Base-by-base conservation (phyloP, 768 basidiomycete species). In the Auricularia sp. region DNA sequence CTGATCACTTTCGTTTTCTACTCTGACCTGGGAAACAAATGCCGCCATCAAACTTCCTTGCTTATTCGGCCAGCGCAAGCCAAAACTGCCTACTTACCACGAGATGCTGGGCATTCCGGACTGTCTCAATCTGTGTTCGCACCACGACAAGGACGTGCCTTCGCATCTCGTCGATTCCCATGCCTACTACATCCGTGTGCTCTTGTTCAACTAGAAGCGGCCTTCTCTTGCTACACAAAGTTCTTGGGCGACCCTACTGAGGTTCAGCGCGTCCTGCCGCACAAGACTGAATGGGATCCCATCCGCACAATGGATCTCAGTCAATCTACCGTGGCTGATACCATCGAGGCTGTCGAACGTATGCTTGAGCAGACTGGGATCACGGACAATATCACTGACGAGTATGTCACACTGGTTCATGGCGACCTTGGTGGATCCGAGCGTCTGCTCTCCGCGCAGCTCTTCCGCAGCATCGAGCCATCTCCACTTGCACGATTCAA, bases 391-490 rank as follows among this genome's bases (percentile, higher is more conserved):
- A 51, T 16, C 16, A 51, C 69, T 2, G 10, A 33, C 0, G 69
- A 73, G 39, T 29, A 63, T 44, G 66, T 72, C 0, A 65, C 74
- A 14, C 67, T 75, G 0, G 18, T 75, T 1, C 66, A 58, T 56
- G 75, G 75, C 7, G 75, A 77, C 66, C 69, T 77, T 5, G 65
- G 70, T 0, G 75, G 74, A 1, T 66, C 63, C 1, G 68, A 76
- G 54, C 71, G 68, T 14, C 56, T 74, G 18, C 56, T 62, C n/a
- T n/a, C 34, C 29, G 36, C 59, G 13, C 45, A 45, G 56, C 34
- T 65, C 13, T 67, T 66, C 2, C 73, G 73, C 2, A 51, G 67
- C 13, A 65, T 69, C 1, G 76, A 81, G 65, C 5, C 11, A 1
- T 75, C 74, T 3, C 70, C 74, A 0, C 74, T 71, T 70, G 62